Evolutionary conservation across 495 filamentous ascomycete genomes (phyloP).

Genomic region (Hypoxylon fuscum): DNA sequence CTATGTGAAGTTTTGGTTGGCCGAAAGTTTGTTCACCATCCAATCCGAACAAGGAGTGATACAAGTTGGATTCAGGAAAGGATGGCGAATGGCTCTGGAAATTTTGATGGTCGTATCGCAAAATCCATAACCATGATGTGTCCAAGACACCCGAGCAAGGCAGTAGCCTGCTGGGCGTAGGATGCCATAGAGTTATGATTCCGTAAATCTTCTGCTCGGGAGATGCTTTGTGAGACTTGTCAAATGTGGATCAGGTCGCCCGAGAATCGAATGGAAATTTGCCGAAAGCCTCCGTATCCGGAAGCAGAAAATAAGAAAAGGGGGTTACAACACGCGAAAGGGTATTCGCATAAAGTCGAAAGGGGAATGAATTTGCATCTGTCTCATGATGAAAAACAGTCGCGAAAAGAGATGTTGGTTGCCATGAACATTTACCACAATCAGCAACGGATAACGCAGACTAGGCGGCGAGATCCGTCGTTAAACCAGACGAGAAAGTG

Average conservation of each 20-base stretch:
- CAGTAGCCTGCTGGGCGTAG: slow-evolving; percentile 65
- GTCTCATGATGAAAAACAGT: slow-evolving; percentile 11
- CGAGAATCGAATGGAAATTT: slow-evolving; percentile 44
- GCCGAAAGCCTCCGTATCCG: slow-evolving; percentile 38
- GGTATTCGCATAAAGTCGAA: slow-evolving; percentile 11
- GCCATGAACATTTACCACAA: slow-evolving; percentile 11
- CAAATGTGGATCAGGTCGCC: slow-evolving; percentile 43
- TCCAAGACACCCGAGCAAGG: slow-evolving; percentile 64
- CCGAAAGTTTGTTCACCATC: slow-evolving; percentile 32
- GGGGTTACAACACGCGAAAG: slow-evolving; percentile 31
- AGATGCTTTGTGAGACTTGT: slow-evolving; percentile 56
- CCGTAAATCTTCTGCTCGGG: slow-evolving; percentile 61
- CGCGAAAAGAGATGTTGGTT: slow-evolving; percentile 31
- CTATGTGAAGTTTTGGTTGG: slow-evolving; percentile 35
- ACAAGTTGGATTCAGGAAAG: slow-evolving; percentile 28
- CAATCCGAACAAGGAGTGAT: slow-evolving; percentile 31
- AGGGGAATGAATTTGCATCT: slow-evolving; percentile 15
- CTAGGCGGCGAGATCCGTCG: slow-evolving; percentile 24
- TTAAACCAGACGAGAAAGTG: slow-evolving; percentile 16
- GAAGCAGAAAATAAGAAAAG: slow-evolving; percentile 47
- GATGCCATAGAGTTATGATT: slow-evolving; percentile 62
- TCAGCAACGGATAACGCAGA: no score
- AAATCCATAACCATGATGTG: slow-evolving; percentile 67
- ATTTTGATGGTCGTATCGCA: slow-evolving; percentile 56
- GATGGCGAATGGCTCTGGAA: slow-evolving; percentile 32